Percentiles rank a stretch among this genome's conserved stretches.
phyloP scores from a whole-genome alignment of 306 rosid species.

The Lagenaria siceraria region DNA sequence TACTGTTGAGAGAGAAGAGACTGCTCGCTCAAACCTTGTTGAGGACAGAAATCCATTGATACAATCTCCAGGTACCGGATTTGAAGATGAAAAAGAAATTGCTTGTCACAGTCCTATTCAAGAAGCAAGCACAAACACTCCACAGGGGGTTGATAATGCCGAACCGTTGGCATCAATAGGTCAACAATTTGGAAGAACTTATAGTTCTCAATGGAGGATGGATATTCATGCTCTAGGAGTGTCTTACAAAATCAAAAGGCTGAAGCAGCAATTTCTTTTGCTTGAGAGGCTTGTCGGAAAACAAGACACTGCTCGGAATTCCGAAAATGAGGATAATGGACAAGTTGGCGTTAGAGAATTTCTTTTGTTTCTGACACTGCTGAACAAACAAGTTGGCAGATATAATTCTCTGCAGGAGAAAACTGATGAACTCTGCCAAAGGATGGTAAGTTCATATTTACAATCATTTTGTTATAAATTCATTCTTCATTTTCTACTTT shows the following conservation, averaged over 20 bases:
- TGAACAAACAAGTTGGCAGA: constrained; percentile 70
- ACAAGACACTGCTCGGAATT: constrained; percentile 32
- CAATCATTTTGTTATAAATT: neutral
- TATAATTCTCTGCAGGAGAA: constrained; percentile 77
- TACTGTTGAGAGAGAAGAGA: constrained; percentile 8
- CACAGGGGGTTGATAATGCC: constrained; percentile 9
- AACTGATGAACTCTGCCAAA: constrained; percentile 65
- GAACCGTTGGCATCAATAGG: constrained; percentile 12
- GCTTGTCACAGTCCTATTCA: constrained; percentile 6
- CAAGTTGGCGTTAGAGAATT: constrained; percentile 38
- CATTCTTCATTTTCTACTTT: neutral
- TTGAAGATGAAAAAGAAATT: constrained; percentile 22
- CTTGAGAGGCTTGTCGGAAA: constrained; percentile 72
- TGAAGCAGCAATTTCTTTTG: constrained; percentile 76
- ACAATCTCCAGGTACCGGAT: constrained; percentile 25
- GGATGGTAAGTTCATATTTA: constrained; percentile 49
- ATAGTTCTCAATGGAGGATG: constrained; percentile 52
- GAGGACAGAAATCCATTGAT: constrained; percentile 3
- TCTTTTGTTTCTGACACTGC: constrained; percentile 33
- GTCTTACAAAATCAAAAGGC: constrained; percentile 86
- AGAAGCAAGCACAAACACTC: constrained; percentile 15
- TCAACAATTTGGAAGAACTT: constrained; percentile 13
- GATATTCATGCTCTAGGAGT: constrained; percentile 90
- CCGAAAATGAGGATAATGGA: constrained; percentile 28
- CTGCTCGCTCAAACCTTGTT: neutral